Base-by-base conservation (phyloP, 202 grass and related monocot species). In the Bolboschoenoplectus hybrid region DNA sequence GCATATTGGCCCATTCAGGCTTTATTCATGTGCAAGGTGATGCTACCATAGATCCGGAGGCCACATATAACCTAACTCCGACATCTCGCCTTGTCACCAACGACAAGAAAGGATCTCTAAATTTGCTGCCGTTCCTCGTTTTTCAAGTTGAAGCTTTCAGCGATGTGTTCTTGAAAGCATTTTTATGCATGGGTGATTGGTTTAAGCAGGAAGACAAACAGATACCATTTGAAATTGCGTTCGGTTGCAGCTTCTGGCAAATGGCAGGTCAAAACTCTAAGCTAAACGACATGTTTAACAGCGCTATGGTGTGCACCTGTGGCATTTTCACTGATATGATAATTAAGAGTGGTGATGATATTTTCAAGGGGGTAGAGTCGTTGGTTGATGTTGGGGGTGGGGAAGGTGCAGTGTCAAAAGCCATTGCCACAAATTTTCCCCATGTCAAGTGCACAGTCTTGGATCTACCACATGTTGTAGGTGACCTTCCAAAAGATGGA, bases 331-430 rank as follows among this genome's bases (percentile, higher is more conserved):
- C 73, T 32, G 44, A 88, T 4, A 10, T 67, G 14, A 20, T 81
- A 1, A 5, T 88, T 52, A 53, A 10, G 13, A 35, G 52, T 5
- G 60, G 80, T 5, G 79, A 5, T 2, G 75, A 87, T 0, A 13
- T 89, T 20, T 87, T 91, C 2, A 20, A 80, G 0, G 80, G 91
- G n/a, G 6, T 90, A 8, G 11, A 32, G 52, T 85, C 85, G 8
- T 11, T 93, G 38, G 63, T 91, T 8, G 89, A 91, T 9, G 89
- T 93, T 1, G 89, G 49, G 0, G 89, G 91, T 0, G 89, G 87
- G 1, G 85, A 12, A 0, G 89, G 91, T 11, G 34, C 13, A 0
- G 11, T 81, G 5, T 70, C 89, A 2, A 70, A 16, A 56, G 78
- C 39, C 57, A 72, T 91, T 2, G 67, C 83, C 1, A 32, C 46